These are phyloP conservation scores for Phytophthora palmivora DNA, from an alignment of 352 stramenopile species.

Conservation along the genomic window DNA sequence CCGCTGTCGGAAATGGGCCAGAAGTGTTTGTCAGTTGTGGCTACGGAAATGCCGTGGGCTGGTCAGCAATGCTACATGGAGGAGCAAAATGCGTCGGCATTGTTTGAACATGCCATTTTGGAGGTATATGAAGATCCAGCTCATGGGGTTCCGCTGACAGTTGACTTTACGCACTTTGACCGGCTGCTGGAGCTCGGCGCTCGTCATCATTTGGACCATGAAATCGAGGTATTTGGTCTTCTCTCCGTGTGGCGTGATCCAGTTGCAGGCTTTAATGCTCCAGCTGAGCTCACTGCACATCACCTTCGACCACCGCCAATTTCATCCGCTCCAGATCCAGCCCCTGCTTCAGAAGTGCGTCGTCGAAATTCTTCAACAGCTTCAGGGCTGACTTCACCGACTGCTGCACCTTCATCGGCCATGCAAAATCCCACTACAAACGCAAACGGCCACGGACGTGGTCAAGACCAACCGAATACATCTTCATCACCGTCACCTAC, in stretches of 20 bases:
- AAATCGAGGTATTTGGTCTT: conserved; percentile 82
- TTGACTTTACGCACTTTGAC: conserved; percentile 80
- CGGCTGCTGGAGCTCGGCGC: conserved; percentile 59
- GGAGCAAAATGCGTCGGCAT: conserved; percentile 63
- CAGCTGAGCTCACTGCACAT: conserved; percentile 47
- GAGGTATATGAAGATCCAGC: conserved; percentile 61
- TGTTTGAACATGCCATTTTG: conserved; percentile 76
- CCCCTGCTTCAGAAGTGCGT: conserved; percentile 21
- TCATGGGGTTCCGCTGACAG: conserved; percentile 43
- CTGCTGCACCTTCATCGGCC: conserved; percentile 17
- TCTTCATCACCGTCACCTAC: conserved; percentile 18
- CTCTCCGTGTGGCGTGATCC: conserved; percentile 74
- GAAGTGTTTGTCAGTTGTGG: conserved; percentile 77
- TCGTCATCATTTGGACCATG: conserved; percentile 58
- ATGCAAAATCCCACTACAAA: conserved; percentile 8
- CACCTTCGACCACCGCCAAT: conserved; percentile 36
- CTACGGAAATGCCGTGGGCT: conserved; percentile 79
- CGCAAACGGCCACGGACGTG: conserved; percentile 4
- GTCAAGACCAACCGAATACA: conserved; percentile 21
- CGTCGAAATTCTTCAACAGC: conserved; percentile 29
- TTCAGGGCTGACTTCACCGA: conserved; percentile 25
- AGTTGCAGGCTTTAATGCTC: conserved; percentile 62
- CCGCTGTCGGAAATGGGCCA: conserved; percentile 70
- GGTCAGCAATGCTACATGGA: conserved; percentile 84
- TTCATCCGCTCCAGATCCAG: conserved; percentile 27